Evolutionary conservation across 2,329 filamentous ascomycete species (phyloP), one percentile per base, ranked within the genome.

Genomic region (Coniochaeta hoffmannii): DNA sequence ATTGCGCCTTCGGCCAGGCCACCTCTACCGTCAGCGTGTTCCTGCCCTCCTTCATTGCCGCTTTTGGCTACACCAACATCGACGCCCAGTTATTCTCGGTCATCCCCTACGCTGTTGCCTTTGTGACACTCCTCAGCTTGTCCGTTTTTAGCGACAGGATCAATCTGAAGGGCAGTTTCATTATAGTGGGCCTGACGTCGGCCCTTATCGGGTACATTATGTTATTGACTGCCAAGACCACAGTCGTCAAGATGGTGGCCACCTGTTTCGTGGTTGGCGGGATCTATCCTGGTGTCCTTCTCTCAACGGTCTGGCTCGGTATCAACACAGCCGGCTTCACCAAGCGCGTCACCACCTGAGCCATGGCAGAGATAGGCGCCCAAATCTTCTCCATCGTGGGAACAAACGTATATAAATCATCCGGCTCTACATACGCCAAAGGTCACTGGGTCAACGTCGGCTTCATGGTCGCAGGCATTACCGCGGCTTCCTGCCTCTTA

Each of bases 271-370:
- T 53, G 6, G 35, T 41, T 15, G 31, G 34, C 26, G 52, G 52
- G 6, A 41, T 53, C 24, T 53, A 53, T 35, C 35, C 52, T 9
- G 34, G 34, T 14, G 52, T 53, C 9, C 17, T 41, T 4, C 52
- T 53, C 4, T 53, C 36, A 3, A 26, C 26, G 4, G 52, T 41
- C 28, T 53, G 52, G 52, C 28, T 38, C 5, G 52, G 52, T 4
- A 38, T 41, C 52, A 53, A 53, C 35, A 53, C 4, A 7, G 52
- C 12, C 2, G 52, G 52, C 17, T 53, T 53, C n/a, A 53, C 52
- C 22, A 53, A 53, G 24, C 52, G 52, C 4, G 52, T 35, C 35
- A 53, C 52, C 12, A 53, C 52, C 22, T 53, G 52, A 35, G 52
- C 52, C 2, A 31, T 53, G 22, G 52, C 52, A 7, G 52, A 53